phyloP scores from a whole-genome alignment of 345 rosid species.

The Cardamine occulta region DNA sequence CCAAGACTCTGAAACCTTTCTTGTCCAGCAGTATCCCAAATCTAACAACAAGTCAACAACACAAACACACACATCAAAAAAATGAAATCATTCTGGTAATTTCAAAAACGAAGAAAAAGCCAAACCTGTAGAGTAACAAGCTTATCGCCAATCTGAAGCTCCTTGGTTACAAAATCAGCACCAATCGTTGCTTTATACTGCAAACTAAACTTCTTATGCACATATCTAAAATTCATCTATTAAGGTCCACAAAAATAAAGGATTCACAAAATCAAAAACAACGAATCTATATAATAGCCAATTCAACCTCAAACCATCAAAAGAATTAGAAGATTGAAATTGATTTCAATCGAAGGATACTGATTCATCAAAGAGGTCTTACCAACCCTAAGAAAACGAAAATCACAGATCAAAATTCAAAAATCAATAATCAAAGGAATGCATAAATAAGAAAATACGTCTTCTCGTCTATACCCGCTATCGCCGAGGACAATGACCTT shows the following conservation, averaged over 20 bases:
- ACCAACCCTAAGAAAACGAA: constrained; percentile 71
- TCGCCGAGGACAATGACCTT: constrained; percentile 99
- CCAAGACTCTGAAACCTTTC: constrained; percentile 97
- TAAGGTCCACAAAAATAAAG: constrained; percentile 30
- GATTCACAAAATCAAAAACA: constrained; percentile 1
- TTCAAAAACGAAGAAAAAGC: neutral
- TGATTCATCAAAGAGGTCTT: constrained; percentile 99
- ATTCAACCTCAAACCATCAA: neutral
- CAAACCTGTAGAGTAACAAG: constrained; percentile 89
- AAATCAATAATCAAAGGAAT: constrained; percentile 5
- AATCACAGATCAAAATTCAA: constrained; percentile 27
- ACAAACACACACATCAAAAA: neutral
- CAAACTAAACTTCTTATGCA: constrained; percentile 92
- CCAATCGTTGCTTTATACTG: constrained; percentile 99
- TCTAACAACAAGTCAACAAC: constrained; percentile 42
- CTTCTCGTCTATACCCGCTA: constrained; percentile 66
- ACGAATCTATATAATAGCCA: neutral
- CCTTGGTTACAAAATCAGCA: constrained; percentile 98
- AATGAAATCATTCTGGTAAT: neutral
- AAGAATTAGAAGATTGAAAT: too few species aligned
- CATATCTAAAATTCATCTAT: constrained; percentile 51
- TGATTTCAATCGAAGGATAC: constrained; percentile 65
- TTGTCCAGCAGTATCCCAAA: constrained; percentile 99
- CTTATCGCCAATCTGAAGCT: constrained; percentile 88
- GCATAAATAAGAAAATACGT: neutral